Evolutionary conservation across 2,329 filamentous ascomycete species (phyloP), one percentile per base, ranked within the genome.

Genomic region (Dissoconium aciculare): DNA sequence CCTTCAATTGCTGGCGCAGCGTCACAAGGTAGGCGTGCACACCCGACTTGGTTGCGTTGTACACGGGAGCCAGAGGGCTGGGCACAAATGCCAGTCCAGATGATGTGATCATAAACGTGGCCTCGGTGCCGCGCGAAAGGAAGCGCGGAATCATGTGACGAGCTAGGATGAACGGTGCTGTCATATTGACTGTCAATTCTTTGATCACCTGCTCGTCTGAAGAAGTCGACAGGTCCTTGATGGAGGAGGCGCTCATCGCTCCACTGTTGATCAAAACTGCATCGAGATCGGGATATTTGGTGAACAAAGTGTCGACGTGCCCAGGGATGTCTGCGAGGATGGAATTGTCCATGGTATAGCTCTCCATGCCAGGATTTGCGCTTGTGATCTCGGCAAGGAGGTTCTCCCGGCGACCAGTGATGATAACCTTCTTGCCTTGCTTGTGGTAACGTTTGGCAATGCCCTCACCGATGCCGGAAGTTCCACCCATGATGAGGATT

Each of bases 401-500:
- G 19, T 66, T 61, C 40, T 65, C 56, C 30, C 66, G 49, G 6
- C 65, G 52, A 5, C 66, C 66, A 4, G 61, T 56, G 4, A 64
- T 52, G 27, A 68, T 58, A 23, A 65, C 56, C 11, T 53, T 51
- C 35, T 57, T 58, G 21, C 59, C 61, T 34, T 61, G 55, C 28
- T 56, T 38, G 3, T 68, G 51, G 8, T 66, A 48, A 36, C 56
- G 58, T 25, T 56, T 53, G 5, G 64, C 62, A 5, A 68, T 54
- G 10, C 62, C 62, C 36, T 58, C 51, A 23, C 66, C 61, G 27
- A 65, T 63, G 16, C 62, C 62, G 8, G 57, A 59, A 5, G 59
- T 64, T 14, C 63, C 66, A 8, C 66, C 66, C 11, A 69, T 54
- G 21, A 69, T 49, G 5, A 68, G 56, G 5, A 65, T 41, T 17